Evolutionary conservation across 208 protist species (phyloP).

Genomic region (Vickermania spadyakhi): DNA sequence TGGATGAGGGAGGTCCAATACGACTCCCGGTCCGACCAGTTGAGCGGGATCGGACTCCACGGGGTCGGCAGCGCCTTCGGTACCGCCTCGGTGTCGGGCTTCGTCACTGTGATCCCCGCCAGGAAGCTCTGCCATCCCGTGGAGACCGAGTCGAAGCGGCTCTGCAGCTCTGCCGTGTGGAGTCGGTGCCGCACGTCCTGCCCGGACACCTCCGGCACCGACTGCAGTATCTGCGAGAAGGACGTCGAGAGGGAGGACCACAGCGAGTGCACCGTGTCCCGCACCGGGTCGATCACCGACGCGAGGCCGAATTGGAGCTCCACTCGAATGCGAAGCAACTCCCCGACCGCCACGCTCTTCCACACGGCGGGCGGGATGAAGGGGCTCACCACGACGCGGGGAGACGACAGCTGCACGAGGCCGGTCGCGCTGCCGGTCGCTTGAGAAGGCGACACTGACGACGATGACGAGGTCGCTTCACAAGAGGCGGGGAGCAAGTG

Average conservation of each 20-base stretch:
- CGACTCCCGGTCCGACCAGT: conserved; percentile 39
- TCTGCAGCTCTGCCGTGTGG: neutral
- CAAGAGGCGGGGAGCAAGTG: conserved; percentile 31
- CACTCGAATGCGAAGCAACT: conserved; percentile 39
- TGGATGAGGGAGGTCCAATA: conserved; percentile 43
- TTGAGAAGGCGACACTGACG: conserved; percentile 8
- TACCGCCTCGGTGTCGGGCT: neutral
- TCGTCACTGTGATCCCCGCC: no score
- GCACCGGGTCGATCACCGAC: conserved; percentile 29
- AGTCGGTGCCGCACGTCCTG: neutral
- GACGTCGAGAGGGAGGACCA: conserved; percentile 47
- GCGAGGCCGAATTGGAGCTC: conserved; percentile 52
- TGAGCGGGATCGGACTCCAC: conserved; percentile 47
- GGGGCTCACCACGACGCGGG: conserved; percentile 32
- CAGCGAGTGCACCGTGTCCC: conserved; percentile 24
- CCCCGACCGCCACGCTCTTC: neutral
- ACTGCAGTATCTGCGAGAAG: conserved; percentile 32
- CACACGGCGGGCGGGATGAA: conserved; percentile 34
- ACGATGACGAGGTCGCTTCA: conserved; percentile 35
- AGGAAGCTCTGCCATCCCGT: no score
- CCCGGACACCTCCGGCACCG: conserved; percentile 20
- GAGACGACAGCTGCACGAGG: conserved; percentile 14
- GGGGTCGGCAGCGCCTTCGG: conserved; percentile 12
- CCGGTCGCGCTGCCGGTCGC: conserved; percentile 12
- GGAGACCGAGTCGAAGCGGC: neutral